Base-by-base conservation (phyloP, 108 stramenopile genomes). In the Skeletonema potamos region DNA sequence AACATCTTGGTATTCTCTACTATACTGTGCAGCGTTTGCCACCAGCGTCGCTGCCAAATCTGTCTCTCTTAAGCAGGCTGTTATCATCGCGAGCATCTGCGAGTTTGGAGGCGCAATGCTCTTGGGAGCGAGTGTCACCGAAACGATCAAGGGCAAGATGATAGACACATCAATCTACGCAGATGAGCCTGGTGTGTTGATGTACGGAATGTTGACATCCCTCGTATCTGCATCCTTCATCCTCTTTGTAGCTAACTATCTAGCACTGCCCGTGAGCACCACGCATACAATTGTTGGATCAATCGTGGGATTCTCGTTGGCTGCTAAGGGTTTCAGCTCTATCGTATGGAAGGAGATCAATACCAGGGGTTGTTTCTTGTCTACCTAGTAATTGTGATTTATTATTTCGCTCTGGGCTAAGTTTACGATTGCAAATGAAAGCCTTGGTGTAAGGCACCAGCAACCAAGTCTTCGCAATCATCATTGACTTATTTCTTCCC, bases 61-160 rank as follows among this genome's bases (percentile, higher is more conserved):
- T 3, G 28, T 92, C 9, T 85, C 87, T 8, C 61, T 92, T 2
- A 62, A 37, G 46, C 83, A 87, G 54, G 89, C 89, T 24, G 79
- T 90, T 20, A 58, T 84, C 6, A 64, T 87, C 26, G 89, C 84
- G 2, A 34, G 66, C 3, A 64, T 92, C 27, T 89, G 77, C 46
- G 91, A 92, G 51, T 87, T 88, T 54, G 56, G 69, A 6, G 91
- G 91, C 3, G 87, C 76, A 6, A 34, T 85, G 4, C 78, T 89
- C 44, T 46, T 88, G 8, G 91, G 91, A 9, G 84, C 83, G 6
- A 20, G 15, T 10, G 90, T 91, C 1, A 71, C 87, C 4, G 57
- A 54, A 36, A 91, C 90, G 18, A 82, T 91, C 44, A 66, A 82
- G 28, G 72, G 73, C 39, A 82, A 84, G 20, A 85, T 92, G n/a